Percentiles rank a stretch among this genome's conserved stretches.
phyloP scores from a whole-genome alignment of 768 basidiomycete species.

The Mycena floridula region DNA sequence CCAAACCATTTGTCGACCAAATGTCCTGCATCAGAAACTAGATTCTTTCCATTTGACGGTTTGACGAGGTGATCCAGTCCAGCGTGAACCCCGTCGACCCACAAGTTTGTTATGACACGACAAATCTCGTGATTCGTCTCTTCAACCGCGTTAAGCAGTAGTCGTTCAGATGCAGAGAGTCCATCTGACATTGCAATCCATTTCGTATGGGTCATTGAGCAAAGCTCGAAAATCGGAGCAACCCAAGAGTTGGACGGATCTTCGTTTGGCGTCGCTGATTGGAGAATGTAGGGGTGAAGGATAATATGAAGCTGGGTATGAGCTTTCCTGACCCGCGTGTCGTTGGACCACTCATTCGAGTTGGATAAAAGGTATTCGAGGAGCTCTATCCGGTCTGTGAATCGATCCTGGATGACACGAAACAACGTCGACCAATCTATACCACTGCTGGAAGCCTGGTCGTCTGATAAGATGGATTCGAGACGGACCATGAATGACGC shows the following conservation, averaged over 20 bases:
- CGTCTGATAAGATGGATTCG: slow-evolving; percentile 15
- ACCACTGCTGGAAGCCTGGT: slow-evolving; percentile 18
- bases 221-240: slow-evolving; percentile 23
- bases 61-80: slow-evolving; percentile 15
- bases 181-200: slow-evolving; percentile 12
- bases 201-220: slow-evolving; percentile 25
- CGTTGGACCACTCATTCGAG: slow-evolving; percentile 1
- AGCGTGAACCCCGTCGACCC: slow-evolving; percentile 32
- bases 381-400: slow-evolving; percentile 34
- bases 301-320: slow-evolving; percentile 24
- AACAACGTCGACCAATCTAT: slow-evolving; percentile 37
- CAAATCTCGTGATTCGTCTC: slow-evolving; percentile 40
- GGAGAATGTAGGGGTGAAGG: slow-evolving; percentile 25
- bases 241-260: slow-evolving; percentile 26
- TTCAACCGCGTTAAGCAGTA: slow-evolving; percentile 23
- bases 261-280: neutral
- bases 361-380: slow-evolving; percentile 26
- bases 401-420: slow-evolving; percentile 32
- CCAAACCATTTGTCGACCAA: slow-evolving; percentile 25
- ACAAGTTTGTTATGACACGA: slow-evolving; percentile 35
- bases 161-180: slow-evolving; percentile 22
- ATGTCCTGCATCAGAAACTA: slow-evolving; percentile 5
- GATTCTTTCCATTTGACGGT: slow-evolving; percentile 2
- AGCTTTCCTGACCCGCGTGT: slow-evolving; percentile 17
- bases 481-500: slow-evolving; percentile 18